A percentile compares a stretch with the other conserved stretches of the same genome.
Evolutionary conservation across 768 basidiomycete species (phyloP).

Genomic region (Tricholoma sp.): DNA sequence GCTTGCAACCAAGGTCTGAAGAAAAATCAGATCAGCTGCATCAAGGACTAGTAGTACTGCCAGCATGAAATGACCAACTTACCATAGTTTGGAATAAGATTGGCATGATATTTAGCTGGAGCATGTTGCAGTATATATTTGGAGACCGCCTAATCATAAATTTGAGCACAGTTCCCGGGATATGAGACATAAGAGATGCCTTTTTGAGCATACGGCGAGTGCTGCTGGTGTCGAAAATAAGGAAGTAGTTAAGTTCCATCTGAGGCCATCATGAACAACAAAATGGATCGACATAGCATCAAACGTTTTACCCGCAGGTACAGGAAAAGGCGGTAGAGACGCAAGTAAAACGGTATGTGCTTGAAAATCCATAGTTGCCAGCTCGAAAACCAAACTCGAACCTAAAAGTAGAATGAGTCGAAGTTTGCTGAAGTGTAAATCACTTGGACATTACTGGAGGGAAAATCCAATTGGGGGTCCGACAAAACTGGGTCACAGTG

Average conservation of each 20-base stretch:
- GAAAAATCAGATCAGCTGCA: background rate
- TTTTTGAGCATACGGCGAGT: background rate
- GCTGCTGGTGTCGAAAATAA: background rate
- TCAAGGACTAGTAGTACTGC: background rate
- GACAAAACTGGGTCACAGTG: conserved; percentile 43
- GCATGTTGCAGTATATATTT: conserved; percentile 34
- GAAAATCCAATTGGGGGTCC: conserved; percentile 44
- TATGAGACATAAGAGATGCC: conserved; percentile 1
- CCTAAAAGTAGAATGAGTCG: background rate
- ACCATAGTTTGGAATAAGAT: conserved; percentile 48
- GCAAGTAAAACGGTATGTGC: conserved; percentile 7
- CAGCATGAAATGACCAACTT: conserved; percentile 6
- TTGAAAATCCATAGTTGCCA: conserved; percentile 9
- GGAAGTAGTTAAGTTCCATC: background rate
- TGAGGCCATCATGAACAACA: background rate
- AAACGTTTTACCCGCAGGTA: background rate
- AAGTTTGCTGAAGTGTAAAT: background rate
- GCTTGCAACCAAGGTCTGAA: conserved; percentile 49
- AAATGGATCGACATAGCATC: conserved; percentile 6
- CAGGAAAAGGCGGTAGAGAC: conserved; percentile 7
- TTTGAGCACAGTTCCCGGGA: background rate
- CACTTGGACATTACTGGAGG: conserved; percentile 31
- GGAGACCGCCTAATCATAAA: conserved; percentile 11
- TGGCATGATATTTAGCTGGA: conserved; percentile 39
- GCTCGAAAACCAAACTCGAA: background rate